phyloP scores from a whole-genome alignment of 345 rosid species.

The Boechera retrofracta region DNA sequence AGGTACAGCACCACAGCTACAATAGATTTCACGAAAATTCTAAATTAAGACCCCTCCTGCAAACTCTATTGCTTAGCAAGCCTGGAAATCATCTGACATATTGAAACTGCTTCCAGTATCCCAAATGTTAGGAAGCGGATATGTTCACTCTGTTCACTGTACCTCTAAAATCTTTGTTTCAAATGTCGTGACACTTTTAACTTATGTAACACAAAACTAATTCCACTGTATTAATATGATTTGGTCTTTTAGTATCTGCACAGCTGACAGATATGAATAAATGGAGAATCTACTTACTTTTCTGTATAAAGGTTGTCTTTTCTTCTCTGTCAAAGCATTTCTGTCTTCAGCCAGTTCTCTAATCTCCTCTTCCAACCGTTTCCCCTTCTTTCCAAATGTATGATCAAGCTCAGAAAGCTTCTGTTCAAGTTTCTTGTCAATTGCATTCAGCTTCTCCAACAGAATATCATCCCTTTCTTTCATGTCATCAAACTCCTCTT shows the following conservation, averaged over 20 bases:
- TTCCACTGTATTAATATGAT: background rate
- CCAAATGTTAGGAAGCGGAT: background rate
- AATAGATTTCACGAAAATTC: background rate
- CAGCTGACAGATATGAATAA: background rate
- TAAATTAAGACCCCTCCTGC: background rate
- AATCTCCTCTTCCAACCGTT: conserved; percentile 89
- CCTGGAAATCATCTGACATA: background rate
- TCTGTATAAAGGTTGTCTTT: conserved; percentile 77
- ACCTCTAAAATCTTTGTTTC: background rate
- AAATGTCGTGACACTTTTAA: background rate
- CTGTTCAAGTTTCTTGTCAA: conserved; percentile 83
- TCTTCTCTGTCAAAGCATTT: conserved; percentile 87
- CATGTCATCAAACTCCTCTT: conserved; percentile 94
- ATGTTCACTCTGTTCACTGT: background rate
- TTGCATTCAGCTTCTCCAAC: conserved; percentile 72
- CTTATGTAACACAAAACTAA: conserved; percentile 14
- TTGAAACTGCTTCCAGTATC: background rate
- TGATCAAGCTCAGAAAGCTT: conserved; percentile 86
- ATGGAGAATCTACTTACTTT: conserved; percentile 56
- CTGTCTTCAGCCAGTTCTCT: conserved; percentile 93
- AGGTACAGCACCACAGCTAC: background rate
- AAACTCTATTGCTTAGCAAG: conserved; percentile 6
- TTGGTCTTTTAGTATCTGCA: background rate
- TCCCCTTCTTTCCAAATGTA: conserved; percentile 94
- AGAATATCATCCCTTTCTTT: conserved; percentile 83